phyloP scores from a whole-genome alignment of 2,329 filamentous ascomycete species.

The Lachnellula occidentalis region DNA sequence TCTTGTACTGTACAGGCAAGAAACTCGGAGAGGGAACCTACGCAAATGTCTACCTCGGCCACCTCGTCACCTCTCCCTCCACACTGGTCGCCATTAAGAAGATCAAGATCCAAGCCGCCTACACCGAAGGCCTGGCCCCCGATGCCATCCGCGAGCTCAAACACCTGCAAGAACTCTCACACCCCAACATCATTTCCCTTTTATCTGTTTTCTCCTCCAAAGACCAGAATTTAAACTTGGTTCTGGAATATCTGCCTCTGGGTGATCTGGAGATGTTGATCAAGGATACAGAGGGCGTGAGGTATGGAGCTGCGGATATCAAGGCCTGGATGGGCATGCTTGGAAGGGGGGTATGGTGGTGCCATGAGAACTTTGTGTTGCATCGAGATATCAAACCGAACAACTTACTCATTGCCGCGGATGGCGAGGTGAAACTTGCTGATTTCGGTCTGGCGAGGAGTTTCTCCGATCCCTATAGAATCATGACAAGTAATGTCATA shows the following conservation, averaged over 20 bases:
- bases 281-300: constrained; percentile 70
- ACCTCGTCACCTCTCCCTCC: constrained; percentile 65
- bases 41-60: constrained; percentile 87
- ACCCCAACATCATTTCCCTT: constrained; percentile 92
- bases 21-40: constrained; percentile 97
- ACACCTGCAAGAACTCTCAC: constrained; percentile 86
- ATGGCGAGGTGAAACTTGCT: constrained; percentile 90
- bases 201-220: constrained; percentile 93
- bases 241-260: constrained; percentile 88
- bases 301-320: constrained; percentile 83
- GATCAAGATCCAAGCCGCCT: constrained; percentile 82
- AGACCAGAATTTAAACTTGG: constrained; percentile 92
- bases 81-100: constrained; percentile 87
- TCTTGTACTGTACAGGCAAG: constrained; percentile 51
- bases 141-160: constrained; percentile 96
- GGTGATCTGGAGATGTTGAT: constrained; percentile 94
- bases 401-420: constrained; percentile 89
- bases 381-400: constrained; percentile 99
- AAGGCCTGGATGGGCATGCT: constrained; percentile 99
- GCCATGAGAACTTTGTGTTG: constrained; percentile 87
- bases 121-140: constrained; percentile 85
- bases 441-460: constrained; percentile 93
- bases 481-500: constrained; percentile 93
- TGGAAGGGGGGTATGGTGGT: constrained; percentile 89
- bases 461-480: constrained; percentile 81